Evolutionary conservation across 768 basidiomycete species (phyloP).

Genomic region (Fibroporia radiculosa): DNA sequence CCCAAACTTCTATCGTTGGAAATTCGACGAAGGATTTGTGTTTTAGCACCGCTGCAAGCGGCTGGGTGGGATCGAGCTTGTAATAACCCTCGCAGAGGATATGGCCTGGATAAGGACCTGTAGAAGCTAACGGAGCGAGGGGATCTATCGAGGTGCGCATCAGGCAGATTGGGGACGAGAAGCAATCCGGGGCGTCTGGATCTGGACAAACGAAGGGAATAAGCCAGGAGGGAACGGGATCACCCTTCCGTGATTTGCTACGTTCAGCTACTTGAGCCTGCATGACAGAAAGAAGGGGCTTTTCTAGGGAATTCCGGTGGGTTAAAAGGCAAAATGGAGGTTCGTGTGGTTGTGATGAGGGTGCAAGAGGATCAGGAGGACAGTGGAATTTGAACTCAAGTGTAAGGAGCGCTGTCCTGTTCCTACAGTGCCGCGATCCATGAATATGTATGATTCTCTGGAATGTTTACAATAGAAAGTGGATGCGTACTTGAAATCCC

Average conservation of each 20-base stretch:
- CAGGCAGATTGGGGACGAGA: conserved; percentile 51
- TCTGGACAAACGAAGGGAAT: conserved; percentile 43
- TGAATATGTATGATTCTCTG: conserved; percentile 4
- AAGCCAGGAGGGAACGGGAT: conserved; percentile 46
- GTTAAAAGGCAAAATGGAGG: conserved; percentile 48
- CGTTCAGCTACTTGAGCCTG: conserved; percentile 39
- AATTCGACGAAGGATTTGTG: conserved; percentile 74
- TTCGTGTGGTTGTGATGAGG: conserved; percentile 27
- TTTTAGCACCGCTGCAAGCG: conserved; percentile 42
- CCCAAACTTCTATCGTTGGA: conserved; percentile 75
- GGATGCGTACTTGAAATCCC: conserved; percentile 66
- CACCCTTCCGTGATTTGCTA: conserved; percentile 36
- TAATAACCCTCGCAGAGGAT: conserved; percentile 36
- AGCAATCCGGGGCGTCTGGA: conserved; percentile 47
- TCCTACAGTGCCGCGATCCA: conserved; percentile 33
- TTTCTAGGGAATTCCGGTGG: conserved; percentile 51
- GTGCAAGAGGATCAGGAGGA: conserved; percentile 36
- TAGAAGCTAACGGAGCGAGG: conserved; percentile 18
- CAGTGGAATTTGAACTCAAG: conserved; percentile 65
- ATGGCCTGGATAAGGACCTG: conserved; percentile 14
- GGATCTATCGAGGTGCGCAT: conserved; percentile 39
- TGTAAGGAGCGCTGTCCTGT: conserved; percentile 59
- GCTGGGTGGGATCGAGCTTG: conserved; percentile 42
- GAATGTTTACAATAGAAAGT: not conserved
- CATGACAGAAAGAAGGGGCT: conserved; percentile 42